Percentiles rank a stretch among this genome's conserved stretches.
Evolutionary conservation across 2,329 filamentous ascomycete genomes (phyloP).

Genomic region (Colletotrichum agaves): DNA sequence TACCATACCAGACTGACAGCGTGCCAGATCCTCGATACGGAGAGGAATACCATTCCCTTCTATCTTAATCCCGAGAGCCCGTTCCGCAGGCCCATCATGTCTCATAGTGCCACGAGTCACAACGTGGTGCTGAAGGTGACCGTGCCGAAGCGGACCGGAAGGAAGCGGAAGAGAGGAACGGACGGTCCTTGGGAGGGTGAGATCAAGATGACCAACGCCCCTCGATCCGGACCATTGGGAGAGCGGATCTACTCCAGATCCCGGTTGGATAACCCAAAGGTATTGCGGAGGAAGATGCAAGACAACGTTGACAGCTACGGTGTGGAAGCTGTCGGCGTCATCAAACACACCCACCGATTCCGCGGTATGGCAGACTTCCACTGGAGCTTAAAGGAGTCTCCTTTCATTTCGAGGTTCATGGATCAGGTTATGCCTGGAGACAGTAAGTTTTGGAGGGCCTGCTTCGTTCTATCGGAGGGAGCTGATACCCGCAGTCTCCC

Average conservation of each 20-base stretch:
- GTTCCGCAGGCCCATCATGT: conserved; percentile 80
- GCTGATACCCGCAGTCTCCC: conserved; percentile 48
- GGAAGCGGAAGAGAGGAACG: conserved; percentile 85
- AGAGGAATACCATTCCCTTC: conserved; percentile 69
- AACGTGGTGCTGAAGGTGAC: conserved; percentile 89
- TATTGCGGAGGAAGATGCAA: conserved; percentile 71
- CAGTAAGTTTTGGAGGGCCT: conserved; percentile 57
- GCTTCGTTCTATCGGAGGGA: conserved; percentile 48
- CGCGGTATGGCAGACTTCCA: conserved; percentile 88
- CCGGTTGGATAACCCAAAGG: conserved; percentile 62
- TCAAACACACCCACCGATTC: conserved; percentile 88
- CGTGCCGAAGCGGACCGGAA: conserved; percentile 86
- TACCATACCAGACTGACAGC: background rate
- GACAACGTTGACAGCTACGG: conserved; percentile 77
- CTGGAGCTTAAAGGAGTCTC: conserved; percentile 74
- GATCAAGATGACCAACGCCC: conserved; percentile 45
- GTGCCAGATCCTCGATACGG: conserved; percentile 57
- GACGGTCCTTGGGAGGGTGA: conserved; percentile 70
- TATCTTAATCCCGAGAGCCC: conserved; percentile 84
- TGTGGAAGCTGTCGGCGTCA: conserved; percentile 75
- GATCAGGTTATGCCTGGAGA: conserved; percentile 78
- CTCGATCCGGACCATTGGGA: conserved; percentile 12
- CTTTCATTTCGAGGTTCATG: conserved; percentile 77
- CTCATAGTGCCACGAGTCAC: conserved; percentile 78
- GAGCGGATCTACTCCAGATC: conserved; percentile 54